phyloP scores from a whole-genome alignment of 306 rosid genomes.

The Vigna unguiculata region DNA sequence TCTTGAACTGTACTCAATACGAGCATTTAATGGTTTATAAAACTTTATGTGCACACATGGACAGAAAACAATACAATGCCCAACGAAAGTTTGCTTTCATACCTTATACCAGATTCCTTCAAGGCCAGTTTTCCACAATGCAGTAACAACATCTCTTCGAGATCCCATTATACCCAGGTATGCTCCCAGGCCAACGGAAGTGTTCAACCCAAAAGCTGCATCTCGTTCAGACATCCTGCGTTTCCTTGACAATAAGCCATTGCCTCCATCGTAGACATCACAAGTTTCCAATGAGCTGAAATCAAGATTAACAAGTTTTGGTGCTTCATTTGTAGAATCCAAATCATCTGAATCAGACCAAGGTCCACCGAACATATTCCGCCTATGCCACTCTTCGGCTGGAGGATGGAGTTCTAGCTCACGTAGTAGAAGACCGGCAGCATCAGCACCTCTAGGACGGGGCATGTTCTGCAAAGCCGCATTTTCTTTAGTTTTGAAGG shows the following conservation, averaged over 20 bases:
- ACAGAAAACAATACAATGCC: constrained; percentile 8
- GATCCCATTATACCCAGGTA: constrained; percentile 99
- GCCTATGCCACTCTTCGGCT: constrained; percentile 95
- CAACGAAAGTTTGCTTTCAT: constrained; percentile 41
- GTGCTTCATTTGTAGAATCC: constrained; percentile 62
- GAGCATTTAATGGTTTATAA: constrained; percentile 9
- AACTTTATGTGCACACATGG: not conserved
- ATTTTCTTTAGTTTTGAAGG: constrained; percentile 34
- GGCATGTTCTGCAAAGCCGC: constrained; percentile 77
- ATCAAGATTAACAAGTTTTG: constrained; percentile 69
- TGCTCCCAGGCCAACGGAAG: constrained; percentile 85
- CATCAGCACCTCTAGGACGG: constrained; percentile 95
- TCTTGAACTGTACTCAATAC: not conserved
- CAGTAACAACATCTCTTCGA: constrained; percentile 93
- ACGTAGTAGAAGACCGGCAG: constrained; percentile 90
- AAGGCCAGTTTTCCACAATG: constrained; percentile 95
- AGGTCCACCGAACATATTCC: constrained; percentile 88
- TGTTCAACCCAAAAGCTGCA: constrained; percentile 97
- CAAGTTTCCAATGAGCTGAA: constrained; percentile 66
- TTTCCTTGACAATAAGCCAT: constrained; percentile 87
- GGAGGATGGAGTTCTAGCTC: constrained; percentile 98
- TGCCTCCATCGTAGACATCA: constrained; percentile 66
- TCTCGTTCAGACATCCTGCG: constrained; percentile 97
- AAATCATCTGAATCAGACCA: constrained; percentile 79
- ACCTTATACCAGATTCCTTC: constrained; percentile 99